Conservation (phyloP, 1,284 basidiomycete species). For the Trichosporon faecale region DNA sequence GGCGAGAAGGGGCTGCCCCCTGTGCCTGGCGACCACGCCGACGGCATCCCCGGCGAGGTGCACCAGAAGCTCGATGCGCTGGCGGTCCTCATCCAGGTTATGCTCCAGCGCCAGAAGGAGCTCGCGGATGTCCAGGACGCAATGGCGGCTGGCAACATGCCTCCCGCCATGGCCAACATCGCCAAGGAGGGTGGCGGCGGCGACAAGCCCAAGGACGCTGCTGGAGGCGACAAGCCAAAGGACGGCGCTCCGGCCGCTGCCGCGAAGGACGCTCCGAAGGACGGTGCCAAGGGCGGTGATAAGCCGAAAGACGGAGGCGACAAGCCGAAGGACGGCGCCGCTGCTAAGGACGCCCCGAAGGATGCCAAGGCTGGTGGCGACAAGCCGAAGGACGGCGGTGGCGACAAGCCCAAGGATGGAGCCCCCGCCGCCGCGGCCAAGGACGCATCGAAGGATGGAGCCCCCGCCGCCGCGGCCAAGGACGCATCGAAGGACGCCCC, state of each 20-base stretch:
- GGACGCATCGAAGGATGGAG: no score
- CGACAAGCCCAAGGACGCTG: background rate
- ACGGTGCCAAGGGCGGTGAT: background rate
- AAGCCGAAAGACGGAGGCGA: background rate
- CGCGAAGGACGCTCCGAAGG: background rate
- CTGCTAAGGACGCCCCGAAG: background rate
- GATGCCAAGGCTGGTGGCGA: no score
- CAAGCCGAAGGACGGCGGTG: background rate
- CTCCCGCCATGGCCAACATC: background rate
- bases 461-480: no score
- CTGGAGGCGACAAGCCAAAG: background rate
- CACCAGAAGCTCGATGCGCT: slow-evolving; percentile 45
- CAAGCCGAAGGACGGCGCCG: background rate
- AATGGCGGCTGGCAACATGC: background rate
- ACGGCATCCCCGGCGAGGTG: slow-evolving; percentile 26
- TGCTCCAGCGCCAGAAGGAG: slow-evolving; percentile 27
- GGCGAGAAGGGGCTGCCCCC: slow-evolving; percentile 17
- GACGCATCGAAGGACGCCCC: background rate
- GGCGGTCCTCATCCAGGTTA: slow-evolving; percentile 37
- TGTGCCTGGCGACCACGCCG: background rate
- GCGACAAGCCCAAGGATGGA: background rate
- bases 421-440: background rate
- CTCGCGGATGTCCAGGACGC: slow-evolving; percentile 34
- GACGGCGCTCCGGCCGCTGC: background rate
- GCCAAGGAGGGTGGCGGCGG: background rate